phyloP scores from a whole-genome alignment of 2,329 filamentous ascomycete species.

The Alternaria solani region DNA sequence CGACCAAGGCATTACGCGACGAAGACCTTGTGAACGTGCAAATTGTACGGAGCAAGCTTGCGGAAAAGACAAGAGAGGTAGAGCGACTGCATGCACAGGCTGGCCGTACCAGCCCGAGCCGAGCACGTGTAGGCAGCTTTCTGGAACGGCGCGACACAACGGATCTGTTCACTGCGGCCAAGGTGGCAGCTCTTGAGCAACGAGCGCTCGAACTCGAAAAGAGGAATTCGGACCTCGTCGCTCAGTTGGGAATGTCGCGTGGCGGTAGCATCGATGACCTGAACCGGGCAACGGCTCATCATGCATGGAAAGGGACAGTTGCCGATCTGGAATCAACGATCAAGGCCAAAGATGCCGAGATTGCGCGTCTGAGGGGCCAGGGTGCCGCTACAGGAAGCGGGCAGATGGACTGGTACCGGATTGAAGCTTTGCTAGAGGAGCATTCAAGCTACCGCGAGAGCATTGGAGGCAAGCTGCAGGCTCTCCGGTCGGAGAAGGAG shows the following conservation, averaged over 20 bases:
- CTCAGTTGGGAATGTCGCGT: constrained; percentile 41
- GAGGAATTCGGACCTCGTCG: constrained; percentile 48
- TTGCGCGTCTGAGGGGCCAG: constrained; percentile 27
- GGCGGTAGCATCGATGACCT: constrained; percentile 42
- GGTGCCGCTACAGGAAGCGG: constrained; percentile 15
- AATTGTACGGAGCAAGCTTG: constrained; percentile 50
- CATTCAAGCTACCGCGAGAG: constrained; percentile 50
- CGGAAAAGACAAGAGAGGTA: constrained; percentile 51
- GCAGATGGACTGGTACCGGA: constrained; percentile 42
- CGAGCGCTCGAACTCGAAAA: constrained; percentile 54
- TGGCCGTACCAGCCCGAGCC: constrained; percentile 33
- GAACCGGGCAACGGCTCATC: constrained; percentile 46
- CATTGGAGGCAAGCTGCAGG: constrained; percentile 48
- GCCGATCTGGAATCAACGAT: constrained; percentile 39
- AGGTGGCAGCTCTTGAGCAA: constrained; percentile 54
- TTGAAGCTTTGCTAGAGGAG: constrained; percentile 53
- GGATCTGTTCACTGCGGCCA: constrained; percentile 54
- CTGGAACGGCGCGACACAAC: constrained; percentile 48
- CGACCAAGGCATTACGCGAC: constrained; percentile 52
- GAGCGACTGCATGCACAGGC: constrained; percentile 38
- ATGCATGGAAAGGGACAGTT: constrained; percentile 48
- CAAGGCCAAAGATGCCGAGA: constrained; percentile 41
- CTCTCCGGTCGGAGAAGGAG: constrained; percentile 53
- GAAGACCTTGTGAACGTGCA: constrained; percentile 55
- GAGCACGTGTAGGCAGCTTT: constrained; percentile 41